These are phyloP conservation scores for Clathrus columnatus DNA, from an alignment of 768 basidiomycete species.

Conservation along the genomic window DNA sequence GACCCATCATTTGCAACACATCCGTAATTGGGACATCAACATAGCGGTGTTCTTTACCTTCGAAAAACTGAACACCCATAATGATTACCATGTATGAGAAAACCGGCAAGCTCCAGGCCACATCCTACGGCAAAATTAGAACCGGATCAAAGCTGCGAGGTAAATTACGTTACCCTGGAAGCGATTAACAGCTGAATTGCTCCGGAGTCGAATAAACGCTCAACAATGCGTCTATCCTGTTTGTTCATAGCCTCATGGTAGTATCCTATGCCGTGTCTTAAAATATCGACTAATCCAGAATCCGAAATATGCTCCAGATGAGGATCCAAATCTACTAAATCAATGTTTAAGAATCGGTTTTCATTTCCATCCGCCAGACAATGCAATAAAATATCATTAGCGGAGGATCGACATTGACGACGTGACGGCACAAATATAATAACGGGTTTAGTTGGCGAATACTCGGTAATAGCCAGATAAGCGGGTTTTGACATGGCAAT, in stretches of 20 bases:
- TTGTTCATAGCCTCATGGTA: slow-evolving; percentile 90
- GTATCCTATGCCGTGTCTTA: slow-evolving; percentile 88
- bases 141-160: background rate
- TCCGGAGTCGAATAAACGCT: slow-evolving; percentile 85
- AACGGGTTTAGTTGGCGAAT: slow-evolving; percentile 77
- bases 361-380: slow-evolving; percentile 81
- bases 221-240: slow-evolving; percentile 91
- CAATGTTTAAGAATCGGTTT: slow-evolving; percentile 85
- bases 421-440: slow-evolving; percentile 90
- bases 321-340: slow-evolving; percentile 69
- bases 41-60: slow-evolving; percentile 97
- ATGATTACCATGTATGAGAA: slow-evolving; percentile 97
- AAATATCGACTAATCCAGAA: slow-evolving; percentile 60
- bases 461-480: slow-evolving; percentile 85
- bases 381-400: slow-evolving; percentile 83
- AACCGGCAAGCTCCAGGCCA: slow-evolving; percentile 91
- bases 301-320: slow-evolving; percentile 84
- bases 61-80: slow-evolving; percentile 97
- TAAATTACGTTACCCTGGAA: slow-evolving; percentile 57
- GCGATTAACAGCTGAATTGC: slow-evolving; percentile 93
- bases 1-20: slow-evolving; percentile 98
- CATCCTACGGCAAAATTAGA: slow-evolving; percentile 48
- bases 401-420: slow-evolving; percentile 89
- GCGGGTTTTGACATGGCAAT: slow-evolving; percentile 98
- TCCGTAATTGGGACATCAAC: slow-evolving; percentile 98